Evolutionary conservation across 228 moss, liverwort and hornwort species (phyloP), one percentile per base, ranked within the genome.

Genomic region (Sphagnum magellanicum): DNA sequence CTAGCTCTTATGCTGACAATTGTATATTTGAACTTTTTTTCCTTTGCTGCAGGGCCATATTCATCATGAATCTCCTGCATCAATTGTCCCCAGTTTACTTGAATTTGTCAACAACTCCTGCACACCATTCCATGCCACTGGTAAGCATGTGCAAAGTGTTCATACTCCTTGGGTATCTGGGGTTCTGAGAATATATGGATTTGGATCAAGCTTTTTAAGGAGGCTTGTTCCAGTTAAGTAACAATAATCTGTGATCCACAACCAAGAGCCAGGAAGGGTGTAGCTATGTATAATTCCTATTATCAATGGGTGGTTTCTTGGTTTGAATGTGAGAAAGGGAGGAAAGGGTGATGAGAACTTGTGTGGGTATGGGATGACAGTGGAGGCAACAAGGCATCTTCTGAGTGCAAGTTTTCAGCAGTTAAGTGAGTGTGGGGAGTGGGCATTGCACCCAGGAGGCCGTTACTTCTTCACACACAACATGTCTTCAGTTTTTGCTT

Each of bases 381-480:
- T 79, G 74, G 92, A 92, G 81, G 87, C 89, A 60, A 90, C 74
- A 75, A 79, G 77, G 60, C 79, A 77, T 69, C 75, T 92, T 68
- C 64, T 88, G 57, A 78, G 72, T 75, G 78, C 90, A 48, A 90
- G 92, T 47, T 92, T 92, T 77, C 77, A 84, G 74, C 88, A 88
- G 73, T 70, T 92, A 61, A 81, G 74, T 66, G 92, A 92, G 78
- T 84, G 83, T 59, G 92, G 90, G 63, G 90, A 90, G 74, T 92
- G 92, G 92, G 75, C 76, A 52, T 78, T 92, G 71, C 82, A 87
- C 61, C 90, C 90, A 53, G 92, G 92, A 47, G 92, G 92, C 48
- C 88, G 88, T 66, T 90, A 92, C 65, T 92, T 88, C 73, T 92
- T 92, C 73, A 92, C 90, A 66, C 90, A 88, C 63, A 92, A 92